Evolutionary conservation across 2,329 filamentous ascomycete genomes (phyloP).

Genomic region (Aspergillus ibericus): DNA sequence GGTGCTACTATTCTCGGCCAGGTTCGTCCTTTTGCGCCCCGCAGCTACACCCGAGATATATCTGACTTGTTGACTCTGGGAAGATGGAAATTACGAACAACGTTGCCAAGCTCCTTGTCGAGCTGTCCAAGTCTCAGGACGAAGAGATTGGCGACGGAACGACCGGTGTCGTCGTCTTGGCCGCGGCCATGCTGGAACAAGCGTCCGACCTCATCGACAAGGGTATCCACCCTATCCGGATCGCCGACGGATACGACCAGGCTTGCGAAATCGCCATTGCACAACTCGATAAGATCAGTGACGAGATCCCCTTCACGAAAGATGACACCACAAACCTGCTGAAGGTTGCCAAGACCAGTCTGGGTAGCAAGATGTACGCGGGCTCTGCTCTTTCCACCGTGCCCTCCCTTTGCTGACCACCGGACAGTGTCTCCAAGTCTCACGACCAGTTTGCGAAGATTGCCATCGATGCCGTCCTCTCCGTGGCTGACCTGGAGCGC

Average conservation of each 20-base stretch:
- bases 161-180: slow-evolving; percentile 94
- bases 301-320: slow-evolving; percentile 80
- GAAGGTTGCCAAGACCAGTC: slow-evolving; percentile 91
- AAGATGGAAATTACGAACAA: slow-evolving; percentile 99
- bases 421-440: slow-evolving; percentile 76
- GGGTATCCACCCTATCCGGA: slow-evolving; percentile 97
- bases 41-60: not conserved
- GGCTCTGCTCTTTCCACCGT: not conserved
- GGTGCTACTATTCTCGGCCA: slow-evolving; percentile 93
- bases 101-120: slow-evolving; percentile 93
- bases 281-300: slow-evolving; percentile 89
- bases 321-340: slow-evolving; percentile 81
- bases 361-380: slow-evolving; percentile 86
- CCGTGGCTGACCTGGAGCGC: slow-evolving; percentile 90
- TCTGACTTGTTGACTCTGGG: slow-evolving; percentile 4
- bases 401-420: slow-evolving; percentile 17
- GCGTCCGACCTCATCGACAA: slow-evolving; percentile 98
- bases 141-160: slow-evolving; percentile 99
- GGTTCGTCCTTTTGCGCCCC: slow-evolving; percentile 35
- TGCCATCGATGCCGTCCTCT: slow-evolving; percentile 93
- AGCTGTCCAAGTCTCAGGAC: slow-evolving; percentile 97
- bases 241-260: slow-evolving; percentile 96
- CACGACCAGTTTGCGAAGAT: slow-evolving; percentile 98
- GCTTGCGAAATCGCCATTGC: slow-evolving; percentile 95
- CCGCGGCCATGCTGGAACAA: slow-evolving; percentile 91